Conservation (phyloP, 2,329 filamentous ascomycete genomes). For the Cucurbitaria berberidis region DNA sequence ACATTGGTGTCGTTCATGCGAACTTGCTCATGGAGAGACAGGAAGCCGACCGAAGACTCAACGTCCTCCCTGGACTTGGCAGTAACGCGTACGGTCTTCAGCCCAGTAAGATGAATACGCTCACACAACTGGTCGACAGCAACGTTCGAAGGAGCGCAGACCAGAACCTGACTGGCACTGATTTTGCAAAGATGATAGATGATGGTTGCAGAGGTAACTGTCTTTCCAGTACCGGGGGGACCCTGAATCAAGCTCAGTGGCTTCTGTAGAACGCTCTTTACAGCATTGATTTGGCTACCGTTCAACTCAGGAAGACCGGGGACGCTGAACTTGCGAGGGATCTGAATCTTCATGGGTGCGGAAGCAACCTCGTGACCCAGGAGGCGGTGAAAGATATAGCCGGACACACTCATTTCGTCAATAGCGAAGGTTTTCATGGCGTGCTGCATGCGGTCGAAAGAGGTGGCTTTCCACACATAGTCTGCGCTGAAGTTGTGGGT, state of each 20-base stretch:
- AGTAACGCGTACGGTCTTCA: constrained; percentile 97
- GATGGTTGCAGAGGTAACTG: constrained; percentile 96
- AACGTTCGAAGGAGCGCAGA: constrained; percentile 97
- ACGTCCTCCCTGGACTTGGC: constrained; percentile 98
- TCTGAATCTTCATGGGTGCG: constrained; percentile 91
- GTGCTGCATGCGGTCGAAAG: constrained; percentile 98
- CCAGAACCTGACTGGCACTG: constrained; percentile 91
- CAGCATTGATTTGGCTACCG: constrained; percentile 92
- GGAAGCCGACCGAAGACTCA: constrained; percentile 94
- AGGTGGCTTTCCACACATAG: constrained; percentile 99
- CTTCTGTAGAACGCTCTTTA: constrained; percentile 92
- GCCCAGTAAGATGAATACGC: constrained; percentile 88
- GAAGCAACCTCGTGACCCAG: constrained; percentile 94
- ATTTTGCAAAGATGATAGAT: constrained; percentile 98
- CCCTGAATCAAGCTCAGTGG: constrained; percentile 96
- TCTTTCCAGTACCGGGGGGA: constrained; percentile 96
- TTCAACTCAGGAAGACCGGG: constrained; percentile 94
- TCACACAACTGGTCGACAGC: constrained; percentile 98
- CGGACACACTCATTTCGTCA: constrained; percentile 97
- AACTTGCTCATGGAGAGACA: constrained; percentile 95
- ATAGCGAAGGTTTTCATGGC: constrained; percentile 99
- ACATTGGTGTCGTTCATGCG: constrained; percentile 96
- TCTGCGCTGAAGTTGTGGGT: constrained; percentile 98
- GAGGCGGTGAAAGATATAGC: constrained; percentile 97
- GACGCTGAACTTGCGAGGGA: constrained; percentile 96